A percentile compares a stretch with the other conserved stretches of the same genome.
Evolutionary conservation across 345 rosid species (phyloP).

Genomic region (Populus deltoides): DNA sequence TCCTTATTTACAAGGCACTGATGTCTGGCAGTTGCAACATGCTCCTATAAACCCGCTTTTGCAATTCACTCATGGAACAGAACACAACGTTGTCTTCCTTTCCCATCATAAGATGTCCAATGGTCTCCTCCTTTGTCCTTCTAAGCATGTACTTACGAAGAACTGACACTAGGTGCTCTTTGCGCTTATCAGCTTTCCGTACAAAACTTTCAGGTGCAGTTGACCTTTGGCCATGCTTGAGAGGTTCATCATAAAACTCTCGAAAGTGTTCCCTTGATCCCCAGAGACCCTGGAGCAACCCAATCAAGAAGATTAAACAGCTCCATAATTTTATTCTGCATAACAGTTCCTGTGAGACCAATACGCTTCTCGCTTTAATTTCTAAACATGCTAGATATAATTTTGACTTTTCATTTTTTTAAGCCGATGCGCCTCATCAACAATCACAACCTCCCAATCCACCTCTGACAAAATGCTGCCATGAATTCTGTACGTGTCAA

Average conservation of each 20-base stretch:
- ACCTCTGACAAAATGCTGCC: constrained; percentile 61
- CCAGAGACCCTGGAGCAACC: constrained; percentile 85
- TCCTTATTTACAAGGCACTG: constrained; percentile 92
- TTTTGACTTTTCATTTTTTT: constrained; percentile 92
- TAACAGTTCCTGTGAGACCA: constrained; percentile 87
- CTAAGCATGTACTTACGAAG: constrained; percentile 78
- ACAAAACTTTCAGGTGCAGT: constrained; percentile 78
- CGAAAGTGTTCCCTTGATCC: constrained; percentile 88
- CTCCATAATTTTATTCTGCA: constrained; percentile 94
- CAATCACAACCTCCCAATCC: constrained; percentile 80
- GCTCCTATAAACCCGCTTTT: constrained; percentile 75
- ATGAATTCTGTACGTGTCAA: constrained; percentile 77
- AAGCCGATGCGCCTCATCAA: constrained; percentile 91
- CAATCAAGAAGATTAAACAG: constrained; percentile 84
- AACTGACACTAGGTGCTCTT: constrained; percentile 65
- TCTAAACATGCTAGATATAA: constrained; percentile 69
- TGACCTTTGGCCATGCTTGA: constrained; percentile 85
- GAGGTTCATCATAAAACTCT: constrained; percentile 81
- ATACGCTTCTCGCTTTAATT: constrained; percentile 56
- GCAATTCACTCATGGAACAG: constrained; percentile 89
- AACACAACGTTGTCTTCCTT: constrained; percentile 96
- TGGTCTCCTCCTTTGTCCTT: constrained; percentile 95
- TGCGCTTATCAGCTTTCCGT: constrained; percentile 71
- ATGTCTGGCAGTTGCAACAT: constrained; percentile 79
- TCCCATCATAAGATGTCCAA: constrained; percentile 95